These are phyloP conservation scores for Coemansia sp. DNA, from an alignment of 192 early-diverging fungal species.

Conservation along the genomic window DNA sequence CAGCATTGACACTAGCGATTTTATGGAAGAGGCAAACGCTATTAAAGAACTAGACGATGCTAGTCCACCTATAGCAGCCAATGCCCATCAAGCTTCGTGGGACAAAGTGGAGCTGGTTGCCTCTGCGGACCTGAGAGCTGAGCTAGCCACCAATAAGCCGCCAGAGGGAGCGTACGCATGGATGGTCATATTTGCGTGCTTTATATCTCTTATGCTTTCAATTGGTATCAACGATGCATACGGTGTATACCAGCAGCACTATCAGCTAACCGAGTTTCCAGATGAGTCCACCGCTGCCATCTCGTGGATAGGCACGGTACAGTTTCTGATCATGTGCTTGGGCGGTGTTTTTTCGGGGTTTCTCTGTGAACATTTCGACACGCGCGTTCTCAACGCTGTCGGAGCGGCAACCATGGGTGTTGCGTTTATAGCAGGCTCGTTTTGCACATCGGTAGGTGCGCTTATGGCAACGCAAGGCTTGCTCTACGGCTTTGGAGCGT, in stretches of 20 bases:
- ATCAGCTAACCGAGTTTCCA: constrained; percentile 49
- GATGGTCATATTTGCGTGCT: constrained; percentile 44
- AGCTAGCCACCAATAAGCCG: constrained; percentile 44
- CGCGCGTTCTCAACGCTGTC: constrained; percentile 37
- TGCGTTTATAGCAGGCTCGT: constrained; percentile 44
- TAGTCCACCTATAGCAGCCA: background rate
- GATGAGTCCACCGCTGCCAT: constrained; percentile 35
- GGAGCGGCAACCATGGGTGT: constrained; percentile 48
- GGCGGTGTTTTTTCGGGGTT: constrained; percentile 47
- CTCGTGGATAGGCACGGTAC: constrained; percentile 52
- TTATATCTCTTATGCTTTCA: constrained; percentile 49
- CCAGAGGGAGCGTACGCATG: constrained; percentile 47
- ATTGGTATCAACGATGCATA: constrained; percentile 55
- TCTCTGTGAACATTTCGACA: constrained; percentile 53
- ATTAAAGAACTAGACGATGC: background rate
- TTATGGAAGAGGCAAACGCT: no score
- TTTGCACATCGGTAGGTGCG: constrained; percentile 34
- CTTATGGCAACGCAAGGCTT: constrained; percentile 55
- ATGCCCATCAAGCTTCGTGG: constrained; percentile 7
- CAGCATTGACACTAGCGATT: no score
- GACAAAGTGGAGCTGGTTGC: constrained; percentile 27
- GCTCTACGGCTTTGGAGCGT: constrained; percentile 52
- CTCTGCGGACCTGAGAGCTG: constrained; percentile 37
- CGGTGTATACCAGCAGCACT: constrained; percentile 54
- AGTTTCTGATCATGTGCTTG: constrained; percentile 44